These are phyloP conservation scores for Fraxinus anomala DNA, from an alignment of 257 asterid species.

Conservation along the genomic window DNA sequence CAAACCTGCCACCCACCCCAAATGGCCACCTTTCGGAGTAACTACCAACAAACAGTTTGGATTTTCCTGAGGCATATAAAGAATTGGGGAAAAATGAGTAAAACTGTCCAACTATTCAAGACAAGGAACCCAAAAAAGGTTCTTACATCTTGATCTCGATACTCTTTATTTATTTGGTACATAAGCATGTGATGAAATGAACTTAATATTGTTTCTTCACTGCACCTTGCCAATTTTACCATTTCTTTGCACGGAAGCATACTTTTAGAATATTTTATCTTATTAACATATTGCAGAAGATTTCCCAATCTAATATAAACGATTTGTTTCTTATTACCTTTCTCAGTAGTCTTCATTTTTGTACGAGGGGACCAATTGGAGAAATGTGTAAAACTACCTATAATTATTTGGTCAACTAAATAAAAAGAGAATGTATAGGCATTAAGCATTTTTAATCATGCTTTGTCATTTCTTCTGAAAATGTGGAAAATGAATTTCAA, in stretches of 20 bases:
- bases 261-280: background rate
- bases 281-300: background rate
- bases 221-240: background rate
- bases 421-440: background rate
- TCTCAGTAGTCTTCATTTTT: background rate
- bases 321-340: background rate
- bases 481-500: background rate
- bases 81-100: slow-evolving; percentile 9
- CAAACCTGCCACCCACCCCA: slow-evolving; percentile 96
- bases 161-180: background rate
- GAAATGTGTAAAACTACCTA: background rate
- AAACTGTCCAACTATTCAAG: slow-evolving; percentile 4
- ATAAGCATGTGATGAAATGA: background rate
- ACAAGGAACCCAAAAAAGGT: slow-evolving; percentile 13
- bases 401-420: background rate
- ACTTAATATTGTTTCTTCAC: background rate
- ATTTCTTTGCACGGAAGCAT: background rate
- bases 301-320: background rate
- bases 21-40: slow-evolving; percentile 95
- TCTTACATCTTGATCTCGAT: background rate
- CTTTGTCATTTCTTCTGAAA: background rate
- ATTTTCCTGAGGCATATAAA: slow-evolving; percentile 57
- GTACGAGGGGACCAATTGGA: background rate
- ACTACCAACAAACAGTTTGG: slow-evolving; percentile 76
- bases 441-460: background rate